Percentiles rank a stretch among this genome's conserved stretches.
phyloP scores from a whole-genome alignment of 768 basidiomycete species.

The Tylopilus plumbeoviolaceoides region DNA sequence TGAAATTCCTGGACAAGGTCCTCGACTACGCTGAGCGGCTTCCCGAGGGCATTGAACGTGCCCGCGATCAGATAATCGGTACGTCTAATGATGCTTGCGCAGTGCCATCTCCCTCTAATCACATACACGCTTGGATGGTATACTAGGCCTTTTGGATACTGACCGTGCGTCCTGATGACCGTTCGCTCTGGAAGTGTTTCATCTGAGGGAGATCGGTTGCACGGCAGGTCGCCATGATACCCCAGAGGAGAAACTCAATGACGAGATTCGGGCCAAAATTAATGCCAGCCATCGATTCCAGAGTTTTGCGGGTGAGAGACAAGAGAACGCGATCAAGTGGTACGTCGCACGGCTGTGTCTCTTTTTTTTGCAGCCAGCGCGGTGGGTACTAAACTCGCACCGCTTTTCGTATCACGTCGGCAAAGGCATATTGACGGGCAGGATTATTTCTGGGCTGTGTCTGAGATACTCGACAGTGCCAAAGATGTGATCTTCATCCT shows the following conservation, averaged over 20 bases:
- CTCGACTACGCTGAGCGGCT: conserved; percentile 33
- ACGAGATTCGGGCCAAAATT: conserved; percentile 71
- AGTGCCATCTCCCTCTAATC: background rate
- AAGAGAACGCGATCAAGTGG: conserved; percentile 81
- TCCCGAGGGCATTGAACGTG: conserved; percentile 36
- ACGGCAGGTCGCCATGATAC: conserved; percentile 63
- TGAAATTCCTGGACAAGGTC: conserved; percentile 41
- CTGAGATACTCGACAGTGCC: conserved; percentile 82
- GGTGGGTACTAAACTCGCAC: background rate
- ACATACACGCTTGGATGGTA: background rate
- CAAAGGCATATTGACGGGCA: conserved; percentile 87
- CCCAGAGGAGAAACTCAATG: conserved; percentile 65
- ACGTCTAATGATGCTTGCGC: background rate
- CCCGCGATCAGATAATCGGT: conserved; percentile 37
- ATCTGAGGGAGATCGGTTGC: conserved; percentile 2
- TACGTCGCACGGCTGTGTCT: conserved; percentile 24
- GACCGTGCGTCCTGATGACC: conserved; percentile 27
- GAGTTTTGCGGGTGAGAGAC: conserved; percentile 75
- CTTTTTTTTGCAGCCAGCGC: background rate
- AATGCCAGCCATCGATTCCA: conserved; percentile 76
- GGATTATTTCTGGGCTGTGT: conserved; percentile 94
- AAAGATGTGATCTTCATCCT: conserved; percentile 85
- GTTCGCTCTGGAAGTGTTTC: background rate
- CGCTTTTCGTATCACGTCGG: background rate
- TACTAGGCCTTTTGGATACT: conserved; percentile 31